Conservation (phyloP, 1,284 basidiomycete species). For the Ceraceosorus guamensis region DNA sequence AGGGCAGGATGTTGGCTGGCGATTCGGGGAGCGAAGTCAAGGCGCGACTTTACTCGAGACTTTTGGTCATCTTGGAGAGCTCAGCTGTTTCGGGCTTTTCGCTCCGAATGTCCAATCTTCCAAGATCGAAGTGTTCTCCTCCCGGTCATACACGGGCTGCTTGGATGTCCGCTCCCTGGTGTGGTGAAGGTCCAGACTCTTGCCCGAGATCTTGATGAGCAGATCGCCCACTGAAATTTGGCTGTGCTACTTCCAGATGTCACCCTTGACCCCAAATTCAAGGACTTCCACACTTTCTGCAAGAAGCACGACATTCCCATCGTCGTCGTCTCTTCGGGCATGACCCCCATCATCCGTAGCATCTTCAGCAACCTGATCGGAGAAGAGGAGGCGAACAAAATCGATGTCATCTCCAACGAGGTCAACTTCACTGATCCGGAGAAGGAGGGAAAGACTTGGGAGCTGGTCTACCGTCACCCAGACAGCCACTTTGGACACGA, state of each 20-base stretch:
- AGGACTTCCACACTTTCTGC: slow-evolving; percentile 45
- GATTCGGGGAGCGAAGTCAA: too few species aligned
- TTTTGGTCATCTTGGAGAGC: too few species aligned
- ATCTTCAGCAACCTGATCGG: slow-evolving; percentile 47
- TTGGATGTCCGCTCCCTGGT: too few species aligned
- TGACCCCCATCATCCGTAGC: slow-evolving; percentile 45
- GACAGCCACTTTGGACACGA: slow-evolving; percentile 47
- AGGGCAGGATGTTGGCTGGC: too few species aligned
- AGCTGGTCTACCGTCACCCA: slow-evolving; percentile 46
- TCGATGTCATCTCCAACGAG: slow-evolving; percentile 47
- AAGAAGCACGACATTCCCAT: slow-evolving; percentile 45
- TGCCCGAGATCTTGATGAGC: too few species aligned
- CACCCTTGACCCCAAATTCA: slow-evolving; percentile 47
- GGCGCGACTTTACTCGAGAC: too few species aligned
- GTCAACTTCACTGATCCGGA: slow-evolving; percentile 46
- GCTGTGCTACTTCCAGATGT: slow-evolving; percentile 22
- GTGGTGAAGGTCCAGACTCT: too few species aligned
- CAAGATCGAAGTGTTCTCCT: too few species aligned
- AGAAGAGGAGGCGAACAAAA: slow-evolving; percentile 44
- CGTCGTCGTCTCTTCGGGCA: slow-evolving; percentile 46
- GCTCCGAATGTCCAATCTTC: too few species aligned
- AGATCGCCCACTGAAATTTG: too few species aligned
- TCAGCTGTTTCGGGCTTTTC: too few species aligned
- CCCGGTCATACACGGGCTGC: too few species aligned
- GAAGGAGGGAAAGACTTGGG: slow-evolving; percentile 41